These are phyloP conservation scores for Pilaira anomala DNA, from an alignment of 192 early-diverging fungal genomes.

Conservation along the genomic window DNA sequence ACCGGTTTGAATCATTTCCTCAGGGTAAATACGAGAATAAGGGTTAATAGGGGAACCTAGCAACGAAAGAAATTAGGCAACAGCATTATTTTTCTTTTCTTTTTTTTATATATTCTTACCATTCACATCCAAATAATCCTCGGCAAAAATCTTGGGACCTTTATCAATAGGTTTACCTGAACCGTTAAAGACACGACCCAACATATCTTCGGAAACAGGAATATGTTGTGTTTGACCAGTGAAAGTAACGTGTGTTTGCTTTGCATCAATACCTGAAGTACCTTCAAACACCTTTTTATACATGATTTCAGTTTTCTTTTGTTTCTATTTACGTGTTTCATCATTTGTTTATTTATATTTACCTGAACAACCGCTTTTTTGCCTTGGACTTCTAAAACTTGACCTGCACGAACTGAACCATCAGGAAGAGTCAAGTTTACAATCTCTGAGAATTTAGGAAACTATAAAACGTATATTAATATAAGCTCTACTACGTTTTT, in stretches of 20 bases:
- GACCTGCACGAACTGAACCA: conserved; percentile 90
- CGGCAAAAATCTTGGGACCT: conserved; percentile 99
- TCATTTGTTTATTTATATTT: not conserved
- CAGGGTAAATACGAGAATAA: conserved; percentile 97
- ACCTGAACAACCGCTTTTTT: conserved; percentile 95
- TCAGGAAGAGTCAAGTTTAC: conserved; percentile 96
- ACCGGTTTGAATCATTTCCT: conserved; percentile 99
- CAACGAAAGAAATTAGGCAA: not conserved
- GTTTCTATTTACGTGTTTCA: not conserved
- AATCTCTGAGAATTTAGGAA: conserved; percentile 96
- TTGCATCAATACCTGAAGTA: conserved; percentile 93
- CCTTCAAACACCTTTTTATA: conserved; percentile 89
- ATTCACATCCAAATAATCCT: conserved; percentile 97
- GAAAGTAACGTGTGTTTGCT: conserved; percentile 93
- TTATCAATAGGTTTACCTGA: conserved; percentile 98
- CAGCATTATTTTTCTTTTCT: no score
- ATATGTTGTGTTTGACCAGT: conserved; percentile 94
- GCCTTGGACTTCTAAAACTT: conserved; percentile 96
- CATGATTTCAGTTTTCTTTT: not conserved
- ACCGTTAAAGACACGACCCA: conserved; percentile 98
- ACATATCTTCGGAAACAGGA: conserved; percentile 98
- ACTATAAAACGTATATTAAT: conserved; percentile 50
- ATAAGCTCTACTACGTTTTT: no score
- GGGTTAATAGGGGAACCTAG: conserved; percentile 96
- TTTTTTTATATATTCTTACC: conserved; percentile 39